Base-by-base conservation (phyloP, 768 basidiomycete species). In the Suillus ampliporus region DNA sequence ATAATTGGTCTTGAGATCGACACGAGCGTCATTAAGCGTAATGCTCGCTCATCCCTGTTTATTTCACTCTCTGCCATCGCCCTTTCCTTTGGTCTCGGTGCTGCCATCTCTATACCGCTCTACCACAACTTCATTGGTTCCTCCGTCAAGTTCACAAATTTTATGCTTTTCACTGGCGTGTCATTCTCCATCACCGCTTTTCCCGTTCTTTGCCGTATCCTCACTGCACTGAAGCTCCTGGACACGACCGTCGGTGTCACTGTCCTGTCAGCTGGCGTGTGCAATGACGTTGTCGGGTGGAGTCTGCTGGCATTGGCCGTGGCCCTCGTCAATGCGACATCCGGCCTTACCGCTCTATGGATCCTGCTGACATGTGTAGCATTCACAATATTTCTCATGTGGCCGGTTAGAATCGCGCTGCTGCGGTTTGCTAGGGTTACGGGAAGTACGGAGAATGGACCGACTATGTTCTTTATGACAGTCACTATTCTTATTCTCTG, bases 1-100 rank as follows among this genome's bases (percentile, higher is more conserved):
- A 86, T 98, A 64, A 90, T 98, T 40, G 97, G 97, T 1, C 87
- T 97, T 21, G 92, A 94, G 77, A 95, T 97, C 61, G 97, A 99
- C 66, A 78, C 85, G 0, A 79, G 80, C 4, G 79, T 97, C 63
- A 90, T 99, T 74, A 89, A 84, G 69, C 87, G 90, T 28, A 92
- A 91, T 81, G 87, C 83, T 0, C 82, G 86, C 3, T 76, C 89
- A 2, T 90, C 90, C 1, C 73, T 81, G 1, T 82, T 84, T 0
- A 88, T 99, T 48, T 89, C 94, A 1, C 69, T 91, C 0, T 89
- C 89, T 0, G 97, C 97, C 5, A 92, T 99, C 82, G 64, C 86
- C 13, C 69, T 98, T 4, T 97, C 97, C 0, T 99, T 99, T 69
- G 93, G 84, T 0, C 74, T 98, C 5, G 97, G 97, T 5, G 87